Conservation (phyloP, 768 basidiomycete genomes). For the Leccinum olivaceopallidum region DNA sequence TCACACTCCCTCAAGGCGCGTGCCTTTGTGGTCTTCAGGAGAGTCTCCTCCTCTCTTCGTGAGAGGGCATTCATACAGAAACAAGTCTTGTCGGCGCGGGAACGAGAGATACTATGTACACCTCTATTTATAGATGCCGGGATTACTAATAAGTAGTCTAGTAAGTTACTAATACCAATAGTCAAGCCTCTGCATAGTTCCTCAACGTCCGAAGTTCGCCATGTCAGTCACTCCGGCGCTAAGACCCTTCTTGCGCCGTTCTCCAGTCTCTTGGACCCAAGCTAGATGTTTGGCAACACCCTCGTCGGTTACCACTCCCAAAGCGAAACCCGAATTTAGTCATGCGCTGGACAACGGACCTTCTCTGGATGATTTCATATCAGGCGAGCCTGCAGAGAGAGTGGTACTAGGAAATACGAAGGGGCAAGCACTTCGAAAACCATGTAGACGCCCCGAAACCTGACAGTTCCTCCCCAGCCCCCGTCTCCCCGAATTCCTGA, state of each 20-base stretch:
- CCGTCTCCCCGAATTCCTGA: conserved; percentile 83
- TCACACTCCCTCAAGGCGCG: conserved; percentile 81
- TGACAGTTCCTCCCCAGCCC: conserved; percentile 48
- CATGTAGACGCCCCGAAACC: neutral
- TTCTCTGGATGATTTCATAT: conserved; percentile 78
- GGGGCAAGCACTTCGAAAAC: conserved; percentile 45
- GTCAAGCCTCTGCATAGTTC: neutral
- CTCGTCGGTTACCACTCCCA: conserved; percentile 31
- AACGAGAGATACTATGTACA: neutral
- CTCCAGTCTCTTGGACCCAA: conserved; percentile 17
- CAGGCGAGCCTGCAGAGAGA: conserved; percentile 53
- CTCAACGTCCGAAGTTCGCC: neutral
- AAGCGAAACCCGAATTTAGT: conserved; percentile 45
- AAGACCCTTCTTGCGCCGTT: conserved; percentile 15
- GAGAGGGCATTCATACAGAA: conserved; percentile 79
- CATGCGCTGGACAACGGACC: conserved; percentile 65
- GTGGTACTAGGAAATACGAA: conserved; percentile 72
- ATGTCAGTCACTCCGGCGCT: conserved; percentile 17
- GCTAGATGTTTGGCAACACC: conserved; percentile 50
- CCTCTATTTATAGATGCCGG: neutral
- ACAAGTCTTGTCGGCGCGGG: conserved; percentile 4
- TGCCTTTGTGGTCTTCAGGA: conserved; percentile 80
- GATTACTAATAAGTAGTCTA: conserved; percentile 18
- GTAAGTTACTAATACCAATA: too few species aligned
- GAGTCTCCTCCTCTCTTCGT: conserved; percentile 83